Evolutionary conservation across 768 basidiomycete species (phyloP).

Genomic region (Panellus pusillus): DNA sequence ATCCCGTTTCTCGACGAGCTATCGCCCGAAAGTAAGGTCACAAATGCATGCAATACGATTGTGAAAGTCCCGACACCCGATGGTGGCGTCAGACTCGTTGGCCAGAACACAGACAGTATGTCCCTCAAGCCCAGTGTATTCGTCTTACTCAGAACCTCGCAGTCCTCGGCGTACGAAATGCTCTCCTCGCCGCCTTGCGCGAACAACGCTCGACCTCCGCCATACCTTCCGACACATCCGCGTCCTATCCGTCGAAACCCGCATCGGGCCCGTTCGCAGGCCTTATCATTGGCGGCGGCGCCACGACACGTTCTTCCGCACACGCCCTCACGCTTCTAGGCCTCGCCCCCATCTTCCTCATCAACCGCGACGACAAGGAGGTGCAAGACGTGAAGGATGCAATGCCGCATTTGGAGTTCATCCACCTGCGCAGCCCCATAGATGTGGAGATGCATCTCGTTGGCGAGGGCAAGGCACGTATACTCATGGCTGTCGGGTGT

Average conservation of each 20-base stretch:
- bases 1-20: conserved; percentile 34
- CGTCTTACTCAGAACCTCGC: not conserved
- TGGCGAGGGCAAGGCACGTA: conserved; percentile 20
- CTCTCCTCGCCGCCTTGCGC: conserved; percentile 29
- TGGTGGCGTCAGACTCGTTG: conserved; percentile 31
- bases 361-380: conserved; percentile 34
- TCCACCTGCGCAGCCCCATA: conserved; percentile 31
- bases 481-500: conserved; percentile 37
- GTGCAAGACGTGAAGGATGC: conserved; percentile 29
- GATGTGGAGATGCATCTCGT: conserved; percentile 32
- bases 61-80: conserved; percentile 31
- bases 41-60: conserved; percentile 37
- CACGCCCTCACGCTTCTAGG: conserved; percentile 49
- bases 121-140: not conserved
- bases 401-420: conserved; percentile 27
- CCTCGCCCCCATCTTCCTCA: conserved; percentile 50
- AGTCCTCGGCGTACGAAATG: conserved; percentile 36
- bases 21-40: conserved; percentile 31
- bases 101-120: conserved; percentile 38
- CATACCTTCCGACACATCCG: conserved; percentile 25
- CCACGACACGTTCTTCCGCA: conserved; percentile 37
- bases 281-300: conserved; percentile 39
- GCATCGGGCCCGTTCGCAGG: conserved; percentile 23
- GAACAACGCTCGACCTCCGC: conserved; percentile 24
- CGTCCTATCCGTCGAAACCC: conserved; percentile 3